Evolutionary conservation across 2,329 filamentous ascomycete species (phyloP).

Genomic region (Fusarium nanum): DNA sequence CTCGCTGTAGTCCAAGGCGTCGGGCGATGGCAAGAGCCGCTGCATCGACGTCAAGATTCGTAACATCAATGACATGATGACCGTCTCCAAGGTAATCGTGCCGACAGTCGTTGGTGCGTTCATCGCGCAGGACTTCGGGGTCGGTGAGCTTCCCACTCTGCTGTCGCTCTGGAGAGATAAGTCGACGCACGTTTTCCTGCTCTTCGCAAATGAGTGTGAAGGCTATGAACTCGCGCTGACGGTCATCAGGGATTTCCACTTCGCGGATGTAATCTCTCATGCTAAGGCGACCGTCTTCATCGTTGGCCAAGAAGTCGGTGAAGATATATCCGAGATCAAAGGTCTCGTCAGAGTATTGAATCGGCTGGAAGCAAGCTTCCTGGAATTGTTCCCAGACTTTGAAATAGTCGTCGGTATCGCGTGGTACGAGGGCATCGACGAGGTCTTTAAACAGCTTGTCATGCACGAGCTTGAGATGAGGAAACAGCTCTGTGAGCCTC

Average conservation of each 20-base stretch:
- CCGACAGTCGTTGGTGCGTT: background rate
- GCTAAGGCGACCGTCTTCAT: rapidly evolving
- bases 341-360: background rate
- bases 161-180: background rate
- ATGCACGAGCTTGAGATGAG: background rate
- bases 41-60: background rate
- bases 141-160: background rate
- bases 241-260: background rate
- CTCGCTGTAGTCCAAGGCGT: background rate
- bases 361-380: background rate
- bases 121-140: background rate
- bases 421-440: background rate
- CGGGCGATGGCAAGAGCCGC: background rate
- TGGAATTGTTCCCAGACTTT: rapidly evolving
- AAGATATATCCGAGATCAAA: background rate
- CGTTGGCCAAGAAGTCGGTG: background rate
- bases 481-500: background rate
- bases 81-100: background rate
- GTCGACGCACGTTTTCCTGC: background rate
- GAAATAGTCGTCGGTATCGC: rapidly evolving
- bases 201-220: background rate
- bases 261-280: background rate
- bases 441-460: background rate
- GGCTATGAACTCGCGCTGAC: background rate
- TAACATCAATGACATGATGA: background rate